Percentiles rank a stretch among this genome's conserved stretches.
Conservation (phyloP, 345 rosid genomes). For the Bretschneidera sinensis region DNA sequence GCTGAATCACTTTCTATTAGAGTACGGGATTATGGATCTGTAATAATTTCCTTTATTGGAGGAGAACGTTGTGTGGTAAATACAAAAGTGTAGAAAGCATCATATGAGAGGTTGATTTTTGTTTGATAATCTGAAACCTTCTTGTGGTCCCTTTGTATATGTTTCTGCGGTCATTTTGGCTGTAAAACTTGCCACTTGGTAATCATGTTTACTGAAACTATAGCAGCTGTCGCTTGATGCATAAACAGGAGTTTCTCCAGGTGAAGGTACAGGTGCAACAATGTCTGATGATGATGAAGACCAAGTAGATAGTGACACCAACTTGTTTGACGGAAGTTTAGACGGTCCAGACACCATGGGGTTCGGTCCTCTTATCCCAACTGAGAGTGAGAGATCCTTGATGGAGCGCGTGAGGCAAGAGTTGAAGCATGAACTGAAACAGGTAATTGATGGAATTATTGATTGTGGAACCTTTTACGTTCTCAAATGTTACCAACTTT, state of each 20-base stretch:
- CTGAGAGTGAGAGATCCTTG: constrained; percentile 90
- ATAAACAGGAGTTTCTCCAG: constrained; percentile 83
- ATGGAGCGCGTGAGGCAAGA: constrained; percentile 99
- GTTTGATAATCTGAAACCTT: too few species aligned
- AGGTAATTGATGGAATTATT: constrained; percentile 38
- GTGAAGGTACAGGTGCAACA: constrained; percentile 95
- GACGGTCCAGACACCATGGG: constrained; percentile 76
- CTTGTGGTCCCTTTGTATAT: too few species aligned
- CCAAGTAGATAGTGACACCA: constrained; percentile 81
- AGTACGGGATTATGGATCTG: too few species aligned
- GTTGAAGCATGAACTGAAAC: constrained; percentile 88
- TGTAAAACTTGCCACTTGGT: too few species aligned
- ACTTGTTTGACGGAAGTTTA: constrained; percentile 70
- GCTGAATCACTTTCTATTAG: too few species aligned
- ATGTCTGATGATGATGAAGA: constrained; percentile 99
- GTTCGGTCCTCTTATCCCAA: constrained; percentile 93
- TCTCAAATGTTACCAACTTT: background rate
- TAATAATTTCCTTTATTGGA: too few species aligned
- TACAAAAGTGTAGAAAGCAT: too few species aligned
- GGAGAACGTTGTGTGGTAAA: too few species aligned
- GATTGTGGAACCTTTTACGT: background rate
- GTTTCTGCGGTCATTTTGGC: too few species aligned
- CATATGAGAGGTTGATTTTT: too few species aligned
- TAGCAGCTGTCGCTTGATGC: background rate
- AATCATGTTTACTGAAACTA: background rate